Base-by-base conservation (phyloP, 2,329 filamentous ascomycete genomes). In the Aspergillus oerlinghausenensis region DNA sequence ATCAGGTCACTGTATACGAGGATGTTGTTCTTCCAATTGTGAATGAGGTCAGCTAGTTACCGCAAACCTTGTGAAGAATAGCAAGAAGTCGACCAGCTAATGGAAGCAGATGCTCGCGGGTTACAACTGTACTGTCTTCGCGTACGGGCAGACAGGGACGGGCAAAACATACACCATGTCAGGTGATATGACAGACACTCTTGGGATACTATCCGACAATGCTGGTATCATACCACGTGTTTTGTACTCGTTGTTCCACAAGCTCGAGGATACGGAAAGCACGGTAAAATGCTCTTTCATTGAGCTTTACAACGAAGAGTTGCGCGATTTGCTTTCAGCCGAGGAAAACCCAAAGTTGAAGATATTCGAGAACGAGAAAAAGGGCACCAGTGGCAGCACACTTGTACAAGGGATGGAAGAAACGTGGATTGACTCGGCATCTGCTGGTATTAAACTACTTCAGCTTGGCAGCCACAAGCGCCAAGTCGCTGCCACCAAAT, bases 81-180 rank as follows among this genome's bases (percentile, higher is more conserved):
- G 32, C 32, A 17, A 50, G 23, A 21, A 17, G 26, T n/a, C 23
- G 14, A 19, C 51, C 28, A 40, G 45, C 59, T 63, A 56, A 67
- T 60, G 56, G 11, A 11, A 6, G 17, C 8, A 96, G 91, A 96
- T 97, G 82, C 83, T 99, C 45, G 84, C 87, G 25, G 94, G 94
- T 52, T 97, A 90, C 77, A 99, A 99, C 73, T 99, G 94, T 77
- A 99, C 94, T 4, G 96, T 99, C 58, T 99, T 99, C 67, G 94
- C 94, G 35, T 99, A 99, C 72, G 94, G 94, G 26, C 94, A 99
- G 73, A 99, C 94, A 0, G 94, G 94, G 48, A 99, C 94, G 0
- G 94, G 94, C 66, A 99, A 99, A 75, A 99, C 94, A 14, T 99
- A 99, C 75, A 99, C 94, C 25, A 99, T 99, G 94, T 96, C 93